phyloP scores from a whole-genome alignment of 2,329 filamentous ascomycete species.

The Colletotrichum graminicola region DNA sequence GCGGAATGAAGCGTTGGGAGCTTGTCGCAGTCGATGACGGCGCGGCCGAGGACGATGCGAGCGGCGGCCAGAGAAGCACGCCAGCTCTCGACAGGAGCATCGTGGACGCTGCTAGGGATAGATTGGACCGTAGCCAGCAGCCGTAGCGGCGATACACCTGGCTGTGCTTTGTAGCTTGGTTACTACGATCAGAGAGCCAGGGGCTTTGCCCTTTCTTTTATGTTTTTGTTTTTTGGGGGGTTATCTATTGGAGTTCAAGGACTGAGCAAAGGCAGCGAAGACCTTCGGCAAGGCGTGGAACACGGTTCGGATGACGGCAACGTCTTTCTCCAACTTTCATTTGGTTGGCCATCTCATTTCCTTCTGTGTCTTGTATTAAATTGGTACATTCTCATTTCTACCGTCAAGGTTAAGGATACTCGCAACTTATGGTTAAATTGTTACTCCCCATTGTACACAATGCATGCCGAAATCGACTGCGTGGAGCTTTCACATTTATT shows the following conservation, averaged over 20 bases:
- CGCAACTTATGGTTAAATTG: not conserved
- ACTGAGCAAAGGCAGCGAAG: not conserved
- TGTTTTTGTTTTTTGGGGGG: not conserved
- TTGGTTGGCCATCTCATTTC: not conserved
- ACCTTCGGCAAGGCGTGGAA: conserved; percentile 8
- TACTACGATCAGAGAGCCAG: not conserved
- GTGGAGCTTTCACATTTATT: not conserved
- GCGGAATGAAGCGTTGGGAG: conserved; percentile 66
- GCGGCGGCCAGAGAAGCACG: conserved; percentile 42
- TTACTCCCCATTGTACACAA: not conserved
- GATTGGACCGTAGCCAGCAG: conserved; percentile 43
- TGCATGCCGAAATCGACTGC: not conserved
- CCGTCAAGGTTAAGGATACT: not conserved
- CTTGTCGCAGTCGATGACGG: conserved; percentile 56
- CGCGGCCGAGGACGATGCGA: conserved; percentile 39
- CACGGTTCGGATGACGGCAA: not conserved
- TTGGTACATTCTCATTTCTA: not conserved
- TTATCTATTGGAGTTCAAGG: not conserved
- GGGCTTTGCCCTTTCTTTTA: too few species aligned
- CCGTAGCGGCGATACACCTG: conserved; percentile 11
- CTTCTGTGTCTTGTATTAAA: conserved; percentile 10
- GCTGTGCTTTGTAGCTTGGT: not conserved
- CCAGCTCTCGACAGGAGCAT: conserved; percentile 48
- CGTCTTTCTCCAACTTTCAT: not conserved
- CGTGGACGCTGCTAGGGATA: conserved; percentile 46